phyloP scores from a whole-genome alignment of 2,329 filamentous ascomycete species.

The Phialophora tarda region DNA sequence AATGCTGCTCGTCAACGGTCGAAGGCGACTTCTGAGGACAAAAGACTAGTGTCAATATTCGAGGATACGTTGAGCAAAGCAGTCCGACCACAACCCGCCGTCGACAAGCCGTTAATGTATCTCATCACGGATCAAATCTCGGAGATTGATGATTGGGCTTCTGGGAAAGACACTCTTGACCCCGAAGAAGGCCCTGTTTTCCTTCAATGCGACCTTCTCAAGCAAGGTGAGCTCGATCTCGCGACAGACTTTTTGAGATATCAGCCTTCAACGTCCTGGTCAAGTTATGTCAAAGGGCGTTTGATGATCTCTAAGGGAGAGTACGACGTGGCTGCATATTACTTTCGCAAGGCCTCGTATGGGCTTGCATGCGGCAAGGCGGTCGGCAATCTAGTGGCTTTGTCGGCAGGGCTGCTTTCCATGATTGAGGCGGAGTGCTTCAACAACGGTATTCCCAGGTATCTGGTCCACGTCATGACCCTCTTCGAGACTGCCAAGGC shows the following conservation, averaged over 20 bases:
- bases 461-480: constrained; percentile 83
- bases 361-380: constrained; percentile 51
- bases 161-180: constrained; percentile 55
- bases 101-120: constrained; percentile 50
- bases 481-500: constrained; percentile 80
- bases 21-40: constrained; percentile 37
- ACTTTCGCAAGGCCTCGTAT: constrained; percentile 83
- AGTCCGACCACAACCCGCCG: constrained; percentile 50
- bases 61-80: constrained; percentile 53
- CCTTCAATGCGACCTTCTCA: constrained; percentile 70
- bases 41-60: constrained; percentile 47
- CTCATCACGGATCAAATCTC: constrained; percentile 51
- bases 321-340: constrained; percentile 71
- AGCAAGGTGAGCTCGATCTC: constrained; percentile 69
- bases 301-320: constrained; percentile 76
- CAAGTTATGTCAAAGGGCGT: constrained; percentile 81
- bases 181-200: constrained; percentile 68
- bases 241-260: constrained; percentile 71
- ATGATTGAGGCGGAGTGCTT: constrained; percentile 72
- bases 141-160: constrained; percentile 56
- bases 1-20: constrained; percentile 43
- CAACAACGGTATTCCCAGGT: constrained; percentile 76
- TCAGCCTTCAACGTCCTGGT: constrained; percentile 63
- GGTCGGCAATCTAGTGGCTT: constrained; percentile 51
- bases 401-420: constrained; percentile 69